Evolutionary conservation across 2,329 filamentous ascomycete species (phyloP), one percentile per base, ranked within the genome.

Genomic region (Colletotrichum liaoningense): DNA sequence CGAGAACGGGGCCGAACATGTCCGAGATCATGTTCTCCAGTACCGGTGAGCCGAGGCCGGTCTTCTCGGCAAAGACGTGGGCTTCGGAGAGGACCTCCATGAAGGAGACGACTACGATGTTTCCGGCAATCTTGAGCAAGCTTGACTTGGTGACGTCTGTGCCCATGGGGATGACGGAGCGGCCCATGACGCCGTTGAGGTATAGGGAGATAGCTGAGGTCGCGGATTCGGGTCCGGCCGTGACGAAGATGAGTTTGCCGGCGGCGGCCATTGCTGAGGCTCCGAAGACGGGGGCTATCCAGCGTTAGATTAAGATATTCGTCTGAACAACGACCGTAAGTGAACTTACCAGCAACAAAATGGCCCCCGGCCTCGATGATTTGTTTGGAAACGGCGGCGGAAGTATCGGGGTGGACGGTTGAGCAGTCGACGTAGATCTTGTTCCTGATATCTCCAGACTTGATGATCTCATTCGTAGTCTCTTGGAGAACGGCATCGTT

Each of bases 121-220:
- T 85, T 24, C 83, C 83, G 4, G 83, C 83, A 73, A 85, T 85
- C 76, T 85, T 85, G 62, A 85, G 75, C 52, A 85, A 74, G 16
- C 82, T 83, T 7, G 83, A 80, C 67, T 82, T 84, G 2, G 78
- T 79, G n/a, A 83, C 82, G 57, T 85, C 82, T 57, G 83, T 82
- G 11, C 83, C 84, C 73, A 83, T 84, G 8, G 82, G 79, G 69
- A 85, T 84, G 35, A 84, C 78, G 49, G 78, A 81, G 7, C 54
- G 54, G 1, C 74, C 84, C 82, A 85, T 85, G 3, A 85, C 82
- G 70, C 82, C 81, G 67, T 81, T 80, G 30, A 85, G 82, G 54
- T 83, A 79, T 1, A 83, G 83, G 42, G 79, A 81, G 5, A 85
- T 80, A 0, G 72, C 66, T 24, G 79, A 77, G 3, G 79, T 79